Base-by-base conservation (phyloP, 495 filamentous ascomycete genomes). In the Aspergillus campestris region DNA sequence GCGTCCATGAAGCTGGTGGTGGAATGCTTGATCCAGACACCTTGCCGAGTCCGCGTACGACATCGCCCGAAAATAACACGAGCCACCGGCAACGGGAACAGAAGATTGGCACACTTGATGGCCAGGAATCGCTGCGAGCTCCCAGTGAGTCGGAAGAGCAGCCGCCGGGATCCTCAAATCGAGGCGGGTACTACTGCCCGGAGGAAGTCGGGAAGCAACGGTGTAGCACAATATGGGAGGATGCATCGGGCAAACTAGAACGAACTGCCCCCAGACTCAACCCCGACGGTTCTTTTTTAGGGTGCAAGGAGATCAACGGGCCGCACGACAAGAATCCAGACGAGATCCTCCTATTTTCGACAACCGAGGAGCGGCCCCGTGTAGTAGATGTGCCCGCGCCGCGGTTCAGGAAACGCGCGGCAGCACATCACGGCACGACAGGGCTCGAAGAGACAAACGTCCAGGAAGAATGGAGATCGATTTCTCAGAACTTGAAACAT, bases 231-330 rank as follows among this genome's bases (percentile, higher is more conserved):
- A 66, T 66, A 18, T 69, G 61, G 61, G 64, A 69, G 33, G 60
- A 69, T 27, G 58, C 56, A 3, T 56, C 62, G 9, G 42, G 48
- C 7, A 60, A 62, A 44, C 31, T 46, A 12, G 65, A 56, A 32
- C 54, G 56, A 14, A 59, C 56, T 33, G 24, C 46, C 34, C 34
- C 39, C 3, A 52, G 53, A 7, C 31, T 58, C 6, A 62, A 56
- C 28, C 45, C 49, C 0, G 67, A 71, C 27, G 69, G 67, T 10
- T 71, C 66, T 65, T 72, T 72, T 65, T 67, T 72, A 65, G 67
- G 66, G 9, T 71, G 67, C 61, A 66, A 63, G 56, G 66, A 68
- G 38, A 69, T 71, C 44, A 63, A 65, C 44, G 58, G 59, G 9
- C 55, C 62, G 8, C 44, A 51, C 34, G 53, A 57, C 38, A 66